Evolutionary conservation across 2,329 filamentous ascomycete species (phyloP).

Genomic region (Cercospora beticola): DNA sequence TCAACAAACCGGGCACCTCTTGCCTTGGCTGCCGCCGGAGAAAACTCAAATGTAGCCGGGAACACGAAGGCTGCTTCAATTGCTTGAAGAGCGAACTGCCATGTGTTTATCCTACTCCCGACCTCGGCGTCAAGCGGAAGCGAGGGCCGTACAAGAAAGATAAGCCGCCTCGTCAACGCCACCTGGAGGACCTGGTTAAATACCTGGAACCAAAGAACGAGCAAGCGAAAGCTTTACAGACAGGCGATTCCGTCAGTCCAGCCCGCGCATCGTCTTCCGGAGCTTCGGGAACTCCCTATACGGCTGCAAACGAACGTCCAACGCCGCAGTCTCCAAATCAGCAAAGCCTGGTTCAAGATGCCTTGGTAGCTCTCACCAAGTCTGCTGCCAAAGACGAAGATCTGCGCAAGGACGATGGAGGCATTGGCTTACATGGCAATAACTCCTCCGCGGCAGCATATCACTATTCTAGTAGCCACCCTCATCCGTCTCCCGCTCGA

Average conservation of each 20-base stretch:
- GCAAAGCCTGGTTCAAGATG: conserved; percentile 32
- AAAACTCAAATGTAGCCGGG: conserved; percentile 34
- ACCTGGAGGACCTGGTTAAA: conserved; percentile 33
- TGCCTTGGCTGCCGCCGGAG: conserved; percentile 32
- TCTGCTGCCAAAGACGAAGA: conserved; percentile 27
- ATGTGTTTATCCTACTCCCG: conserved; percentile 32
- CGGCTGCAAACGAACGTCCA: neutral
- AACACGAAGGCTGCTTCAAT: conserved; percentile 31
- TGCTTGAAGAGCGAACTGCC: conserved; percentile 31
- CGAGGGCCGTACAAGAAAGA: conserved; percentile 37
- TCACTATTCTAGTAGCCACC: neutral
- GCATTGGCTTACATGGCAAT: conserved; percentile 4
- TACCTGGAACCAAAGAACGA: conserved; percentile 30
- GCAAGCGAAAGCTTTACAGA: neutral
- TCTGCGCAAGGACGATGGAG: conserved; percentile 19
- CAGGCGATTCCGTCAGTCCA: conserved; percentile 12
- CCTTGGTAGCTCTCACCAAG: conserved; percentile 31
- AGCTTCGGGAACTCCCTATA: neutral
- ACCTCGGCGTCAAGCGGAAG: conserved; percentile 32
- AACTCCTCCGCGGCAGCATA: neutral
- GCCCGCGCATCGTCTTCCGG: conserved; percentile 15
- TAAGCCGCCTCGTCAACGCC: conserved; percentile 31
- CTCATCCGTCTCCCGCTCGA: conserved; percentile 23
- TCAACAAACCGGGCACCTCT: conserved; percentile 32
- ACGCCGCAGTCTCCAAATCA: conserved; percentile 17